These are phyloP conservation scores for Monocercomonoides exilis DNA, from an alignment of 78 protist genomes.

Conservation along the genomic window DNA sequence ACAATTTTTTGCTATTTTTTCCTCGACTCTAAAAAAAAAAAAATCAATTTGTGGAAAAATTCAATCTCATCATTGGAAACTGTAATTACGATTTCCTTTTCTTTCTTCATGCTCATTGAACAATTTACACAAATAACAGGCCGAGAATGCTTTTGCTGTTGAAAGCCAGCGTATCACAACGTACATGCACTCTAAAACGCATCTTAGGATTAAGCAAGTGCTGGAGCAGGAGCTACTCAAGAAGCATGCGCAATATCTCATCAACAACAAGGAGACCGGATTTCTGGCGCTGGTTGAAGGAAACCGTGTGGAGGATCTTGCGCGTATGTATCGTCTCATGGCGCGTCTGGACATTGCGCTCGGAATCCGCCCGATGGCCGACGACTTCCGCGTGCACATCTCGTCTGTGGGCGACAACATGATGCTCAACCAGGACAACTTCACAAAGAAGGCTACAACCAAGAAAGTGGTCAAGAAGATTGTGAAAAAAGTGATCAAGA, in stretches of 20 bases:
- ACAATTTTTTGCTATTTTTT: too few species aligned
- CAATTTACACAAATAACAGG: too few species aligned
- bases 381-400: neutral
- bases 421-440: neutral
- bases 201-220: neutral
- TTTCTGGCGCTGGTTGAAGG: neutral
- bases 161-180: neutral
- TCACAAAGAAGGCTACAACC: neutral
- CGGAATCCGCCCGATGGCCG: neutral
- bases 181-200: neutral
- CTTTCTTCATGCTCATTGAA: too few species aligned
- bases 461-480: neutral
- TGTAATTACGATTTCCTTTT: too few species aligned
- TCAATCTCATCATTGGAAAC: too few species aligned
- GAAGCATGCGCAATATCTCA: neutral
- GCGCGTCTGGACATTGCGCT: neutral
- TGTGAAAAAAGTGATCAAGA: too few species aligned
- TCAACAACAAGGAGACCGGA: neutral
- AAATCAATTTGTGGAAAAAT: too few species aligned
- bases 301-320: neutral
- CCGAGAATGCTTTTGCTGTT: neutral
- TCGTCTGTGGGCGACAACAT: neutral
- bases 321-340: neutral
- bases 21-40: too few species aligned
- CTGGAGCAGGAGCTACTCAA: neutral